Percentiles rank a stretch among this genome's conserved stretches.
Evolutionary conservation across 2,329 filamentous ascomycete species (phyloP).

Genomic region (Arthrobotrys entomopaga): DNA sequence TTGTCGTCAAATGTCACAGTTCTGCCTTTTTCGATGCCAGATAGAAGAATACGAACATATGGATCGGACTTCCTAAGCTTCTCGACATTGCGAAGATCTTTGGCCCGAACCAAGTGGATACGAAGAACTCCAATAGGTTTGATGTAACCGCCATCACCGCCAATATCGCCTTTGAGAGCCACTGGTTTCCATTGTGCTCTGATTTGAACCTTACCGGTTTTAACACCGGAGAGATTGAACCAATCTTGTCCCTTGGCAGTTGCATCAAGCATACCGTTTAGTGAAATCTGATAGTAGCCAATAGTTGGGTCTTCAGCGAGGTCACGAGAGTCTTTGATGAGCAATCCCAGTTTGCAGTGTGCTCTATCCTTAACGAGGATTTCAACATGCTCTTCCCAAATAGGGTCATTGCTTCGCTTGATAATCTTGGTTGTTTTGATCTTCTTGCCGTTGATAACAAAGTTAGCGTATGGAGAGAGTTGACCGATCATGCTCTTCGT

Average conservation of each 20-base stretch:
- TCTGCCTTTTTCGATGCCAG: conserved; percentile 86
- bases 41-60: conserved; percentile 87
- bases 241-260: conserved; percentile 95
- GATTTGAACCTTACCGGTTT: conserved; percentile 88
- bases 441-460: conserved; percentile 91
- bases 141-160: conserved; percentile 81
- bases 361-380: conserved; percentile 94
- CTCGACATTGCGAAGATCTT: conserved; percentile 88
- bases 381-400: conserved; percentile 94
- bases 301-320: conserved; percentile 82
- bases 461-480: conserved; percentile 87
- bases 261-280: conserved; percentile 90
- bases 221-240: conserved; percentile 86
- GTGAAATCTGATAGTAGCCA: conserved; percentile 92
- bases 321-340: conserved; percentile 95
- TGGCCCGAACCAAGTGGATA: conserved; percentile 86
- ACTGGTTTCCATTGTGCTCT: conserved; percentile 95
- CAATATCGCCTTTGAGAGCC: conserved; percentile 78
- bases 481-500: conserved; percentile 90
- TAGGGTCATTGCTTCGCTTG: conserved; percentile 96
- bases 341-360: conserved; percentile 86
- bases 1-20: conserved; percentile 98
- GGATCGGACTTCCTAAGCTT: conserved; percentile 97
- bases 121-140: conserved; percentile 95
- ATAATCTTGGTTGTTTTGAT: conserved; percentile 89